Conservation (phyloP, 768 basidiomycete species). For the Roridomyces roridus region DNA sequence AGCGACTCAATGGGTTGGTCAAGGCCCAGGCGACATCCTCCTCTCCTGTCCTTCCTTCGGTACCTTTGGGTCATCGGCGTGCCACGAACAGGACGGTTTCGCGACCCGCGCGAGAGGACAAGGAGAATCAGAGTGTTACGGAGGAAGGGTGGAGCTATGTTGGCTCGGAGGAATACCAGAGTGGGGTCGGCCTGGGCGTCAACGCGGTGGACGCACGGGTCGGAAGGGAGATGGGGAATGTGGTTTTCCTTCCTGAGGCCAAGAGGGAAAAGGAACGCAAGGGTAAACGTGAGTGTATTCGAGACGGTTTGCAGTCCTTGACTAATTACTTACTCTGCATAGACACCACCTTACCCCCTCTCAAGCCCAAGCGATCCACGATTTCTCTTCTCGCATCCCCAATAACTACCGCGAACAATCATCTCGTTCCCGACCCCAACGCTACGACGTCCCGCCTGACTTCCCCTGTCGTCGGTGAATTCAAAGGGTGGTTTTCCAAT, state of each 20-base stretch:
- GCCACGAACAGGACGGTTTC: slow-evolving; percentile 19
- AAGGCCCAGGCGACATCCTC: slow-evolving; percentile 30
- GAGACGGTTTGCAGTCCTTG: neutral
- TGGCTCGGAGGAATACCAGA: slow-evolving; percentile 37
- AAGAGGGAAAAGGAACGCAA: slow-evolving; percentile 62
- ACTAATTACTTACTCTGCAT: slow-evolving; percentile 7
- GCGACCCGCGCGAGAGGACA: slow-evolving; percentile 36
- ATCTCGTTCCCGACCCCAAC: slow-evolving; percentile 35
- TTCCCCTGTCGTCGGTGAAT: slow-evolving; percentile 81
- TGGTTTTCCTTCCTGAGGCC: slow-evolving; percentile 42
- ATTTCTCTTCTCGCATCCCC: slow-evolving; percentile 56
- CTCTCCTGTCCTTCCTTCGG: slow-evolving; percentile 26
- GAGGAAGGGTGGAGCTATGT: slow-evolving; percentile 49
- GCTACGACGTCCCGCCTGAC: slow-evolving; percentile 44
- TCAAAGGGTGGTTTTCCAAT: slow-evolving; percentile 95
- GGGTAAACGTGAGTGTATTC: slow-evolving; percentile 55
- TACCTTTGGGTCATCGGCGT: slow-evolving; percentile 13
- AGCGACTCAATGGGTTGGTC: slow-evolving; percentile 46
- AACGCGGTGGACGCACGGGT: slow-evolving; percentile 34
- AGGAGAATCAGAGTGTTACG: slow-evolving; percentile 47
- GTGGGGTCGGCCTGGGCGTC: slow-evolving; percentile 40
- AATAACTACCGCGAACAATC: slow-evolving; percentile 43
- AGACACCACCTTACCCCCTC: slow-evolving; percentile 42
- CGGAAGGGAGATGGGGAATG: slow-evolving; percentile 61
- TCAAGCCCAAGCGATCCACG: slow-evolving; percentile 53